Conservation (phyloP, 495 filamentous ascomycete genomes). For the Aeminium ludgeri region DNA sequence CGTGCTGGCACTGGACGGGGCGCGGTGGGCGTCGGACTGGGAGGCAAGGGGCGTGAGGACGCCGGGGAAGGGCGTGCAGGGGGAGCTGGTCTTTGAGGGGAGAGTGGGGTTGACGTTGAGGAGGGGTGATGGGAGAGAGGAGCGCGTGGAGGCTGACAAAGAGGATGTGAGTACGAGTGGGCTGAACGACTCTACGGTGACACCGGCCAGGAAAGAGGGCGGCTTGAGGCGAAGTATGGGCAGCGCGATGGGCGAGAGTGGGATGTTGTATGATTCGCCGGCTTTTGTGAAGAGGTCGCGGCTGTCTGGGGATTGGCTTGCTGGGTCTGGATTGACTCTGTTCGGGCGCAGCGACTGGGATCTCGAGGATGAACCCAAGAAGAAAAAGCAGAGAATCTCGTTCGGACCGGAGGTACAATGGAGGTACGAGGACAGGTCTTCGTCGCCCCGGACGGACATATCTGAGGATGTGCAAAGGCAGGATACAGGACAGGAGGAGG, state of each 20-base stretch:
- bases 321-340: conserved; percentile 44
- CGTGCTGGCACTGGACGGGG: conserved; percentile 48
- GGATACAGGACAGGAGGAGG: no score
- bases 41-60: conserved; percentile 34
- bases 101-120: conserved; percentile 44
- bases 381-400: conserved; percentile 53
- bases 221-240: background rate
- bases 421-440: conserved; percentile 51
- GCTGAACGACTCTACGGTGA: no score
- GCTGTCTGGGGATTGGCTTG: conserved; percentile 41
- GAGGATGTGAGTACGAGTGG: no score
- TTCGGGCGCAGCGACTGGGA: conserved; percentile 53
- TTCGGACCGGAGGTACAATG: conserved; percentile 49
- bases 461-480: background rate
- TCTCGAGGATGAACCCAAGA: conserved; percentile 41
- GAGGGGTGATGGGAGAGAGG: conserved; percentile 4
- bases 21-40: conserved; percentile 35
- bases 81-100: conserved; percentile 49
- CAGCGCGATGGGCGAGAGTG: background rate
- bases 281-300: conserved; percentile 54
- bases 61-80: conserved; percentile 54
- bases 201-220: background rate
- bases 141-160: no score
- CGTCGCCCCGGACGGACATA: conserved; percentile 38
- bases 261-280: conserved; percentile 45